Evolutionary conservation across 164 flowering plant species (phyloP).

Genomic region (Akebia trifoliata): DNA sequence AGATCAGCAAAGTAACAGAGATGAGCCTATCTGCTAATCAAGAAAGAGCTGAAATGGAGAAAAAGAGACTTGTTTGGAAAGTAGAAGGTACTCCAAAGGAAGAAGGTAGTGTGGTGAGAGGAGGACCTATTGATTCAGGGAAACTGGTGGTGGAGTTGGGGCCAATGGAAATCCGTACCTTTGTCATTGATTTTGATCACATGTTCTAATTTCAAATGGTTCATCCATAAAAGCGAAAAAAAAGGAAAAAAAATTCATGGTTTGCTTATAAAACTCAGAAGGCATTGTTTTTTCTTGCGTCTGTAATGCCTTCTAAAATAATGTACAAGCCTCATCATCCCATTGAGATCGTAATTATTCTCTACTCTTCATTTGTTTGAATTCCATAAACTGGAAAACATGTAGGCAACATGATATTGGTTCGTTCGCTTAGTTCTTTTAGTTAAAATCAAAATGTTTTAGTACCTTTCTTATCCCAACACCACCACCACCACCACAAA

Average conservation of each 20-base stretch:
- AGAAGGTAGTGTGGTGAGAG: conserved; percentile 37
- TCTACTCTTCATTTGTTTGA: not conserved
- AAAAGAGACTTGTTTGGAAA: conserved; percentile 70
- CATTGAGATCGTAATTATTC: no score
- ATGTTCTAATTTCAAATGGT: not conserved
- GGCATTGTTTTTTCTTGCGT: not conserved
- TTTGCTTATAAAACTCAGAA: not conserved
- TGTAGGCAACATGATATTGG: no score
- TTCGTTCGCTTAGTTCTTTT: no score
- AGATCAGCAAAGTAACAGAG: conserved; percentile 70
- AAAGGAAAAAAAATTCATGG: not conserved
- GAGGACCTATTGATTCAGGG: conserved; percentile 63
- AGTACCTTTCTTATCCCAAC: no score
- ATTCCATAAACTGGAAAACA: not conserved
- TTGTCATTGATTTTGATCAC: conserved; percentile 39
- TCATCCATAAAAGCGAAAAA: not conserved
- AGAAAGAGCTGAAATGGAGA: conserved; percentile 76
- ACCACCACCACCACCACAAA: no score
- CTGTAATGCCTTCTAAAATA: no score
- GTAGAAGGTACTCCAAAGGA: conserved; percentile 37
- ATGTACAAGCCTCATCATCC: no score
- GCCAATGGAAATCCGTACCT: conserved; percentile 89
- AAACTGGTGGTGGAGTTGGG: conserved; percentile 61
- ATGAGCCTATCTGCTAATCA: conserved; percentile 85
- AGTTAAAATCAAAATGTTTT: no score